Percentiles rank a stretch among this genome's conserved stretches.
These are phyloP conservation scores for Acer yangbiense DNA, from an alignment of 345 rosid genomes.

Conservation along the genomic window DNA sequence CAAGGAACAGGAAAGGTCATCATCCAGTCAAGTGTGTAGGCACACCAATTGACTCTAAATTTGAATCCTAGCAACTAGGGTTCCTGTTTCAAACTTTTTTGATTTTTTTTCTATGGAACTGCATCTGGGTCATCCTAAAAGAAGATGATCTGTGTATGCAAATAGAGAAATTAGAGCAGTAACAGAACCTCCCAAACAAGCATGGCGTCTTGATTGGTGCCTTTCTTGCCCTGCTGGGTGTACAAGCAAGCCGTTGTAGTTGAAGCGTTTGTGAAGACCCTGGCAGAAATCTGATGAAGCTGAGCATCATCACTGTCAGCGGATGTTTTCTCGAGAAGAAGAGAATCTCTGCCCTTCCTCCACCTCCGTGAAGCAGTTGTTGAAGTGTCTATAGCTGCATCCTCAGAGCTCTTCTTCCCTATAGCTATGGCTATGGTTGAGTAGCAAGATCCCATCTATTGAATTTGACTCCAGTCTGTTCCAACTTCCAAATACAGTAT, in stretches of 20 bases:
- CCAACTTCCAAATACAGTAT: neutral
- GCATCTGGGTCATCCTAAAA: neutral
- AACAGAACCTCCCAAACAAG: constrained; percentile 80
- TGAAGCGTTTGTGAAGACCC: constrained; percentile 63
- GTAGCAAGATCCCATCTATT: constrained; percentile 23
- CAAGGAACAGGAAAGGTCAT: neutral
- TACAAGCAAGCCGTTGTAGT: constrained; percentile 69
- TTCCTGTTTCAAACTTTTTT: neutral
- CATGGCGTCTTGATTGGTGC: constrained; percentile 98
- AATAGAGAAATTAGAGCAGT: constrained; percentile 20
- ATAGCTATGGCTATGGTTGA: neutral
- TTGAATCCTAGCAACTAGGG: neutral
- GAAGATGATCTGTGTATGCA: neutral
- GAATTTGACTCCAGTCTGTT: neutral
- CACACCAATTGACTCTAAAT: neutral
- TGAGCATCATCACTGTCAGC: constrained; percentile 41
- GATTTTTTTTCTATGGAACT: neutral
- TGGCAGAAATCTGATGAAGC: constrained; percentile 52
- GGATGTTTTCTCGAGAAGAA: constrained; percentile 25
- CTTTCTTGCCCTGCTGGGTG: constrained; percentile 96
- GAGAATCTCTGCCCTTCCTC: constrained; percentile 52
- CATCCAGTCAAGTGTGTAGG: neutral
- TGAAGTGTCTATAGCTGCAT: constrained; percentile 18
- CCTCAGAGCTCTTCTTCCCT: neutral
- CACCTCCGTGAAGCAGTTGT: constrained; percentile 44